Evolutionary conservation across 1,284 basidiomycete genomes (phyloP).

Genomic region (Athelia sp.): DNA sequence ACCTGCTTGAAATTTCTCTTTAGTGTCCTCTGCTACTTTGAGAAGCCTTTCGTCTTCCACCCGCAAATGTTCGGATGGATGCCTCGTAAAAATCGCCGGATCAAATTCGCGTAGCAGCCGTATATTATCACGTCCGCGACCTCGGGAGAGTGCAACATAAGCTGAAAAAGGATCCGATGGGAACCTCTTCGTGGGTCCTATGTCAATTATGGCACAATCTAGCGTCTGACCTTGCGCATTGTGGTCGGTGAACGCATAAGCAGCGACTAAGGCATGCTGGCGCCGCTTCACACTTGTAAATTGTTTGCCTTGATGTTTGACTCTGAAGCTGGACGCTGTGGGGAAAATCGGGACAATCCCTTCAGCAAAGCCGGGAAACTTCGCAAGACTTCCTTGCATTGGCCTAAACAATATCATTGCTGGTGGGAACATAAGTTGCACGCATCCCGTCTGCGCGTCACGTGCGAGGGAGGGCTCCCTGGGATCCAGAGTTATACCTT

Average conservation of each 20-base stretch:
- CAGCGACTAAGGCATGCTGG: conserved; percentile 17
- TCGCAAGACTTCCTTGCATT: not conserved
- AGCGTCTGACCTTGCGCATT: conserved; percentile 24
- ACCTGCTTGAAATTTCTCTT: too few relatives aligned
- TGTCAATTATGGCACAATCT: conserved; percentile 16
- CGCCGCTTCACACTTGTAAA: not conserved
- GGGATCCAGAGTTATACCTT: conserved; percentile 5
- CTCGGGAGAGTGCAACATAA: conserved; percentile 28
- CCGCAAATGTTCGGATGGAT: conserved; percentile 17
- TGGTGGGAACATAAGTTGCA: conserved; percentile 11
- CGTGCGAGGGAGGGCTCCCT: conserved; percentile 5
- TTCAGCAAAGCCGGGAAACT: not conserved
- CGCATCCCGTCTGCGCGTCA: not conserved
- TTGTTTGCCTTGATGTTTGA: not conserved
- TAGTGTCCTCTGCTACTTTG: too few relatives aligned
- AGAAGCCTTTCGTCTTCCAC: conserved; percentile 14
- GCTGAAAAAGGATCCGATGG: conserved; percentile 19
- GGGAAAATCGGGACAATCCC: conserved; percentile 3
- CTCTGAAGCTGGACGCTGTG: not conserved
- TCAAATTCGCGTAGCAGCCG: conserved; percentile 24
- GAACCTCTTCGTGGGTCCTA: conserved; percentile 17
- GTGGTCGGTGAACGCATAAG: conserved; percentile 25
- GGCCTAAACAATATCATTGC: conserved; percentile 13
- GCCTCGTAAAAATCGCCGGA: conserved; percentile 16
- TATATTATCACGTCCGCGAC: conserved; percentile 19